phyloP scores from a whole-genome alignment of 2,329 filamentous ascomycete species.

The Amauroascus verrucosus region DNA sequence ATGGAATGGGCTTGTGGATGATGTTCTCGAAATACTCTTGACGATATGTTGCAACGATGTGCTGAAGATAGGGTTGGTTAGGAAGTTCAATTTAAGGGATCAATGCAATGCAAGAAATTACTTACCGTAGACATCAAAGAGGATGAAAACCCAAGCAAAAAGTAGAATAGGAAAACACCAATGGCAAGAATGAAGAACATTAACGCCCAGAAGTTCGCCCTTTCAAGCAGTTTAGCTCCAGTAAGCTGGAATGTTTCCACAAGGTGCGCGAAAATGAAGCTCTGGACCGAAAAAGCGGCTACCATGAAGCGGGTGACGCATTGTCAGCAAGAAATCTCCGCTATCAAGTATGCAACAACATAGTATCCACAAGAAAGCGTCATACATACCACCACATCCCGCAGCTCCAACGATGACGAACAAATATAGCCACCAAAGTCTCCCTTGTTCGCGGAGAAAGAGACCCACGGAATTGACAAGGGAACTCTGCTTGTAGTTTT shows the following conservation, averaged over 20 bases:
- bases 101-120: slow-evolving; percentile 16
- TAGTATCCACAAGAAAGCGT: not conserved
- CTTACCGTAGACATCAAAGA: slow-evolving; percentile 40
- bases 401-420: slow-evolving; percentile 21
- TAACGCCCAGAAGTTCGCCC: slow-evolving; percentile 44
- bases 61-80: slow-evolving; percentile 21
- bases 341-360: not conserved
- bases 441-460: slow-evolving; percentile 27
- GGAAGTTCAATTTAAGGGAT: slow-evolving; percentile 18
- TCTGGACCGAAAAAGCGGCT: slow-evolving; percentile 29
- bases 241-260: slow-evolving; percentile 40
- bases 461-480: slow-evolving; percentile 19
- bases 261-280: slow-evolving; percentile 40
- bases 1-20: slow-evolving; percentile 34
- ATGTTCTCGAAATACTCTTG: slow-evolving; percentile 40
- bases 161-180: slow-evolving; percentile 38
- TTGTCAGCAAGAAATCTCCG: not conserved
- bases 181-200: slow-evolving; percentile 49
- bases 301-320: not conserved
- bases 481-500: slow-evolving; percentile 12
- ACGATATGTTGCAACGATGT: slow-evolving; percentile 30
- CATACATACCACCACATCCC: slow-evolving; percentile 25
- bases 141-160: slow-evolving; percentile 37
- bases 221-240: slow-evolving; percentile 29
- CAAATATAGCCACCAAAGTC: slow-evolving; percentile 24